phyloP scores from a whole-genome alignment of 2,329 filamentous ascomycete species.

The Botrytis squamosa region DNA sequence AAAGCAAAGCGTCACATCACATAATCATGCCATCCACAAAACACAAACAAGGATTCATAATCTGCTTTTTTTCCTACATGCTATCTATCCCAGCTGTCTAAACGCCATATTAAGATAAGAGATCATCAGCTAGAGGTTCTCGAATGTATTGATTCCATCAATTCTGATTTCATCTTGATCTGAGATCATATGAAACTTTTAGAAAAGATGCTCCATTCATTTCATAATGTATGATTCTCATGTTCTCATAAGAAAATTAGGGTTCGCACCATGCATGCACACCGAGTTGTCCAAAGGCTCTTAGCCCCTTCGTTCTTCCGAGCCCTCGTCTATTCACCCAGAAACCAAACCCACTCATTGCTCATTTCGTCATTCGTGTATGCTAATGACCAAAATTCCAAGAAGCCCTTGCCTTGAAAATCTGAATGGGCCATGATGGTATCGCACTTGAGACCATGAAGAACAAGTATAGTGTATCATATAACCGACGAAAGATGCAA shows the following conservation, averaged over 20 bases:
- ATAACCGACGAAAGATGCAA: conserved; percentile 22
- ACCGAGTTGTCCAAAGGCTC: conserved; percentile 11
- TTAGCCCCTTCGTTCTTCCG: conserved; percentile 6
- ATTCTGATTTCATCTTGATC: background rate
- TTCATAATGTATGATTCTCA: conserved; percentile 16
- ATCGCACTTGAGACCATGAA: conserved; percentile 10
- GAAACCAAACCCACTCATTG: conserved; percentile 8
- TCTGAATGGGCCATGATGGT: background rate
- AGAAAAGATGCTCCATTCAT: background rate
- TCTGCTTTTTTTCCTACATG: conserved; percentile 12
- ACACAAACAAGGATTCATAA: background rate
- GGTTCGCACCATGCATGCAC: background rate
- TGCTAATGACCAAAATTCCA: background rate
- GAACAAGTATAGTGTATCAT: conserved; percentile 18
- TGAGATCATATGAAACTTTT: background rate
- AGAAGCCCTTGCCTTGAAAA: background rate
- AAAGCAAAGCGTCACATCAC: background rate
- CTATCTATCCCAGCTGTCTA: conserved; percentile 22
- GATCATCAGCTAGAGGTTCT: conserved; percentile 11
- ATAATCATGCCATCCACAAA: background rate
- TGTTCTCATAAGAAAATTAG: background rate
- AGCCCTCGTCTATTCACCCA: conserved; percentile 1
- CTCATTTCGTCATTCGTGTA: conserved; percentile 4
- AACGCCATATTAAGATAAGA: conserved; percentile 21
- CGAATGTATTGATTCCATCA: background rate